Evolutionary conservation across 257 asterid species (phyloP), one percentile per base, ranked within the genome.

Genomic region (Primulina tabacum): DNA sequence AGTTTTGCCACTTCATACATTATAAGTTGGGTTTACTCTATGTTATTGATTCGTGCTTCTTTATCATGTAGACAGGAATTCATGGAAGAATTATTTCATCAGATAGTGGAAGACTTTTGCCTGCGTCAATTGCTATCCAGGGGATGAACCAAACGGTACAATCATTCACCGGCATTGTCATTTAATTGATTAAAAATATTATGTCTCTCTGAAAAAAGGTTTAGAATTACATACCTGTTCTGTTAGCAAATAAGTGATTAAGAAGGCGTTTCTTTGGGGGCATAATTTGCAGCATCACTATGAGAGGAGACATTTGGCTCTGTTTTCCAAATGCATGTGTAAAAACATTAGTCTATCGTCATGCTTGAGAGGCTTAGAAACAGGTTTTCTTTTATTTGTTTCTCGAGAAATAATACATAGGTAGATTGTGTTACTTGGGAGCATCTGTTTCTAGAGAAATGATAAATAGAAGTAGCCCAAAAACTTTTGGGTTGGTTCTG

Each of bases 11-110:
- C 43, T 35, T 35, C 43, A 8, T 35, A 35, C 10, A 6, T 35
- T 8, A 8, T 8, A 34, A 33, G 30, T 28, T 17, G 24, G n/a
- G 29, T 32, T 64, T 64, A 21, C 20, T 6, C 11, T 18, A 64
- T 38, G 69, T 20, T 64, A 37, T 18, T 37, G 68, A 64, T 64
- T 35, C 18, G 7, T 11, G 30, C 9, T 63, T 62, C 66, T 62
- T 71, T 21, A 68, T 68, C 62, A 35, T 52, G 55, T 65, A 84
- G 88, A 71, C 82, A 65, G 86, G 88, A 74, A 71, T 84, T 35
- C 88, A 84, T 24, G 88, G 88, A 61, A 75, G 76, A 72, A 63
- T 81, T 34, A 77, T 81, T 73, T 81, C 88, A 77, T 78, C 86
- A 33, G 77, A 81, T 69, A 55, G 26, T 35, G 86, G 88, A 55